Evolutionary conservation across 768 basidiomycete genomes (phyloP), one percentile per base, ranked within the genome.

Genomic region (Boletus vinaceobasis): DNA sequence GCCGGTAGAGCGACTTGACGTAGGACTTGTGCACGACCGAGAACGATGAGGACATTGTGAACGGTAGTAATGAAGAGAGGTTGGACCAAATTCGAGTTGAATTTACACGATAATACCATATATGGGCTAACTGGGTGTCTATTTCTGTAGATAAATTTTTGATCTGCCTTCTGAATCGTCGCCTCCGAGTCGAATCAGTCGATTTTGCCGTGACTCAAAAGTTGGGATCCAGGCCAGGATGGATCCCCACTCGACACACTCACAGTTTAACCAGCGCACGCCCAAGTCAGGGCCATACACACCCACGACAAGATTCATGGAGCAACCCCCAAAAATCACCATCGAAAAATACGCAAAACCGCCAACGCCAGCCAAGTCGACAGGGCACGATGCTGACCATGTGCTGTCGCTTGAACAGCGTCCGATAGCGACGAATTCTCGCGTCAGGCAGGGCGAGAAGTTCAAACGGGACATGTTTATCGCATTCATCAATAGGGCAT

Each of bases 1-100:
- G 87, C 65, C 82, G 87, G 79, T 97, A 98, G 6, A 98, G 82
- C 9, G 90, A 91, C 75, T 96, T 92, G 70, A 94, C 92, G 67
- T 94, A 88, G 63, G 83, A 79, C 68, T 85, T 83, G 75, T 91
- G 90, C 5, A 84, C 87, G 33, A 82, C 74, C 39, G 87, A 79
- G 75, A 91, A 93, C 35, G 87, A 73, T 51, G 80, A 75, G 50
- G 84, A 76, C 84, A 85, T 85, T 58, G 58, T 57, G 64, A 48
- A 55, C 37, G 43, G 23, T 43, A 36, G 35, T 37, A 42, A 47
- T 17, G 50, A 56, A 57, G 44, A 39, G 26, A 33, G 21, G 45
- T 11, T 26, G 11, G 19, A 11, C n/a, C 5, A 13, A 54, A 40
- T 52, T 48, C 7, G 14, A 29, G 3, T n/a, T 4, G 43, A 42